Conservation (phyloP, 129 eudicot genomes). For the Chrysanthemum makinoi region DNA sequence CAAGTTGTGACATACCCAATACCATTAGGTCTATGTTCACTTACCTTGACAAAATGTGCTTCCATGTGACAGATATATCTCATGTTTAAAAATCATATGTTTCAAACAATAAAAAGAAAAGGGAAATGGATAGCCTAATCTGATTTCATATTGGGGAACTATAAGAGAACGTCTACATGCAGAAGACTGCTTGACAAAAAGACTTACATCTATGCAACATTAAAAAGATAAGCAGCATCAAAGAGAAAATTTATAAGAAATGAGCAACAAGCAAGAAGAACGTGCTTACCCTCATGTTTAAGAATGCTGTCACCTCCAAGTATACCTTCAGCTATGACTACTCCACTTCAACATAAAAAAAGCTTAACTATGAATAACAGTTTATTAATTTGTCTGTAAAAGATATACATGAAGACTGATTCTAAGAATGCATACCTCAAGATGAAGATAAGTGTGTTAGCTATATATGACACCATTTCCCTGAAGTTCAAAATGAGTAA, state of each 20-base stretch:
- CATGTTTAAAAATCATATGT: no score
- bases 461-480: conserved; percentile 98
- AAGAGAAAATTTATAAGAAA: not conserved
- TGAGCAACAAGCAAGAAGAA: not conserved
- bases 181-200: not conserved
- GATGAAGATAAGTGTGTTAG: conserved; percentile 89
- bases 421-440: conserved; percentile 55
- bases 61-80: no score
- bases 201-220: not conserved
- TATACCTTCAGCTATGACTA: conserved; percentile 92
- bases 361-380: not conserved
- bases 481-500: conserved; percentile 43
- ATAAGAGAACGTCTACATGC: not conserved
- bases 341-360: conserved; percentile 61
- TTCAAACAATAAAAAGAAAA: no score
- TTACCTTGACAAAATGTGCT: no score
- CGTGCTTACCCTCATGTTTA: conserved; percentile 50
- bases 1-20: no score
- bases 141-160: not conserved
- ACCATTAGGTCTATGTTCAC: no score
- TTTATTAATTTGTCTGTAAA: not conserved
- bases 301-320: conserved; percentile 57
- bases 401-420: not conserved
- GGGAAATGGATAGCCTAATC: no score
- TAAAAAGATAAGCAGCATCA: not conserved